Evolutionary conservation across 257 asterid species (phyloP), one percentile per base, ranked within the genome.

Genomic region (Buddleja alternifolia): DNA sequence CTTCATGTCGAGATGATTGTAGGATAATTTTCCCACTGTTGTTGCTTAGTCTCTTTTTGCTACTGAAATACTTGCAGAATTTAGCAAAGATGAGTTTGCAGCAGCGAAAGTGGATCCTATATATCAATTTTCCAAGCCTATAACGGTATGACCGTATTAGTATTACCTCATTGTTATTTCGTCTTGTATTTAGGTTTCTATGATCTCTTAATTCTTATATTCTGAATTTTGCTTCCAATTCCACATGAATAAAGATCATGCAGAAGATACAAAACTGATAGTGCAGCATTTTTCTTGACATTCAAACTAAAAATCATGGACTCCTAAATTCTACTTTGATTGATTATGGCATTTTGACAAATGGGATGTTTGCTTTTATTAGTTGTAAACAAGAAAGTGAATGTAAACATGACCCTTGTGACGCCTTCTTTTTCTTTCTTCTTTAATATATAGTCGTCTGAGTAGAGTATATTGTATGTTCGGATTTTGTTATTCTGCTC

Each of bases 241-340:
- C 57, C 99, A 94, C 85, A 94, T 94, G 99, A 94, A 94, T 77
- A 83, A 87, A 82, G 97, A 94, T 78, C 99, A 94, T 69, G 63
- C 76, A 17, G 97, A 89, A 64, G 99, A 91, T 52, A 91, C 99
- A 60, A 94, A 82, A 82, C 84, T 79, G 69, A 91, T 94, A 21
- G 99, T 94, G 75, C 90, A 82, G 78, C 89, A 24, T 68, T 41
- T 29, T 45, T 44, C 66, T 65, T 60, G 8, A 55, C 37, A 52
- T 45, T 57, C 24, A 51, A 15, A 51, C 9, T 12, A 0, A 45
- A 61, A 25, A 64, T 17, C 8, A 29, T 17, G 34, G 56, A 37
- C 54, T 51, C 60, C 39, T 50, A 59, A 11, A 34, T 20, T 32
- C 57, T 67, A 34, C 36, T 36, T 42, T 42, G 15, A 37, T 46